These are phyloP conservation scores for Eucalyptus sp. DNA, from an alignment of 345 rosid species.

Conservation along the genomic window DNA sequence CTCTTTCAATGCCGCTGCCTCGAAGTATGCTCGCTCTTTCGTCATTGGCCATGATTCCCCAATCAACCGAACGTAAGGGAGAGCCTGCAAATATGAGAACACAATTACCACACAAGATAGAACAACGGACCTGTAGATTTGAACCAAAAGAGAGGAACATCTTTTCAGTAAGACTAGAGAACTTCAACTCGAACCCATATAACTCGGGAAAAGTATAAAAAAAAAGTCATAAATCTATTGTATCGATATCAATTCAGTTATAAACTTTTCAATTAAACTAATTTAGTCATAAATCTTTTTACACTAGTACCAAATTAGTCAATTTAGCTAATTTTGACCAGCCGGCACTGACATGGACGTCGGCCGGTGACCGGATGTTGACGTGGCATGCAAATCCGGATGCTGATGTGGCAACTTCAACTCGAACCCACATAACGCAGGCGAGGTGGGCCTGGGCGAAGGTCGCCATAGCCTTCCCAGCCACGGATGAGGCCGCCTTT, in stretches of 20 bases:
- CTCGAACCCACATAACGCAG: no score
- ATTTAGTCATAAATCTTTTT: no score
- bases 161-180: not conserved
- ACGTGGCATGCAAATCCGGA: no score
- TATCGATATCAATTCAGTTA: fast-evolving
- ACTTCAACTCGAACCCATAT: not conserved
- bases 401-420: fast-evolving
- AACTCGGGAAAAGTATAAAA: fast-evolving
- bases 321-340: fast-evolving
- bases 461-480: no score
- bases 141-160: not conserved
- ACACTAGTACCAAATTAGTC: no score
- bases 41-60: constrained; percentile 99
- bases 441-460: fast-evolving
- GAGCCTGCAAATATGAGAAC: constrained; percentile 33
- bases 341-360: fast-evolving
- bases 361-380: fast-evolving
- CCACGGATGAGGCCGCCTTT: fast-evolving
- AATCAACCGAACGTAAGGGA: constrained; percentile 79
- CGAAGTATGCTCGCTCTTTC: constrained; percentile 88
- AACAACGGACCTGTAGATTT: not conserved
- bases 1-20: constrained; percentile 46
- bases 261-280: fast-evolving
- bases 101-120: not conserved
- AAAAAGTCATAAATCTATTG: fast-evolving